Conservation (phyloP, 352 stramenopile species). For the Labyrinthula sp. region DNA sequence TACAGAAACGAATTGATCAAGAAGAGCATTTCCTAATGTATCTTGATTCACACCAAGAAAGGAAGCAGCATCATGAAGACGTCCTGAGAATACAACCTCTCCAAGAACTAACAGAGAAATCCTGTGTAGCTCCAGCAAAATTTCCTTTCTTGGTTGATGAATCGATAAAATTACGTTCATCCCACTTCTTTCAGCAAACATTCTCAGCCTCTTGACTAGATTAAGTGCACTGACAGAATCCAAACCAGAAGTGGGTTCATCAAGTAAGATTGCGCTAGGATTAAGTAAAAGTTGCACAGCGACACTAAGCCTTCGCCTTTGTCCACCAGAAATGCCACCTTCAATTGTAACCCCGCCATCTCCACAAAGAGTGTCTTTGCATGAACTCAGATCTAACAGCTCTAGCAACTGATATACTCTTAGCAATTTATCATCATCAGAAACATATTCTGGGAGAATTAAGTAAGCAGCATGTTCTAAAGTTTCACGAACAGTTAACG, state of each 20-base stretch:
- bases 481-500: conserved; percentile 13
- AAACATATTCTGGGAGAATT: conserved; percentile 25
- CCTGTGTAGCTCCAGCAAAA: conserved; percentile 24
- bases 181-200: conserved; percentile 34
- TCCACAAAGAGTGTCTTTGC: conserved; percentile 25
- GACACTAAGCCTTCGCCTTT: conserved; percentile 53
- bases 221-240: conserved; percentile 53
- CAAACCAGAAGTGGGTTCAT: conserved; percentile 56
- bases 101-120: conserved; percentile 12
- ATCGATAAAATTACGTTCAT: conserved; percentile 37
- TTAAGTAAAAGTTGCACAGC: conserved; percentile 53
- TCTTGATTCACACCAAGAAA: not conserved
- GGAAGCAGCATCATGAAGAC: not conserved
- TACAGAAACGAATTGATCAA: conserved; percentile 8
- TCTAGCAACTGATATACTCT: conserved; percentile 18
- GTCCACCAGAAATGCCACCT: conserved; percentile 52
- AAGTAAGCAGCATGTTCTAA: conserved; percentile 19
- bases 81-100: conserved; percentile 18
- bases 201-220: conserved; percentile 51
- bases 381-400: conserved; percentile 17
- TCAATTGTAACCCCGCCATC: conserved; percentile 19
- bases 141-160: conserved; percentile 31
- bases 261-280: conserved; percentile 53
- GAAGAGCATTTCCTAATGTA: conserved; percentile 20
- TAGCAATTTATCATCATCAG: conserved; percentile 8